Evolutionary conservation across 768 basidiomycete genomes (phyloP), one percentile per base, ranked within the genome.

Genomic region (Pleurotus giganteus): DNA sequence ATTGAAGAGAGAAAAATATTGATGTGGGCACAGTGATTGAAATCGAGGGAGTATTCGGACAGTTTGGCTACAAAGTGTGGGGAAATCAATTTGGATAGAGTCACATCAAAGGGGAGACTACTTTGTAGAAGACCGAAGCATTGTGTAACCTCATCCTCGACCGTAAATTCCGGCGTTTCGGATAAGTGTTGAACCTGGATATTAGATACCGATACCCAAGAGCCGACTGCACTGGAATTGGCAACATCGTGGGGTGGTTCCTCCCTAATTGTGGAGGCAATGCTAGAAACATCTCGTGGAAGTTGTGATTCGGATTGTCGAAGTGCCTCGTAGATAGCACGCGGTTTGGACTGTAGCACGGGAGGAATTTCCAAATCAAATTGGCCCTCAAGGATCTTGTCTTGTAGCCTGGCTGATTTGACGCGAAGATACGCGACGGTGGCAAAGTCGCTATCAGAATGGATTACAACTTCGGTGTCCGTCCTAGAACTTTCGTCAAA

Each of bases 351-450:
- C 4, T 83, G 84, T 36, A 93, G 69, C 4, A 86, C 55, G 4
- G 78, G 70, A 5, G 88, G 91, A 4, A 80, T 58, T 2, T 59
- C 53, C 6, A 79, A 47, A 17, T 66, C 53, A 13, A 60, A 51
- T 3, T 24, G 19, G 5, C 39, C 28, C 13, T 19, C 17, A 6
- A 27, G 15, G 4, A 55, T 4, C 66, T 95, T 98, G 4, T 72
- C 62, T 56, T 79, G 77, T 27, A 98, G 72, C 3, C 69, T 65
- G 0, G 91, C 93, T 5, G 72, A 66, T 63, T 88, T 88, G 55
- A 98, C 80, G 54, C 90, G 83, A 15, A 98, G 72, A 70, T 89
- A 98, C 12, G 97, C 96, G 31, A 98, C 95, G 1, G 91, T 89
- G 0, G 91, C 91, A 64, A 95, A 88, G 64, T 85, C 88, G 56